Percentiles rank a stretch among this genome's conserved stretches.
These are phyloP conservation scores for Corchorus capsularis DNA, from an alignment of 345 rosid species.

Conservation along the genomic window DNA sequence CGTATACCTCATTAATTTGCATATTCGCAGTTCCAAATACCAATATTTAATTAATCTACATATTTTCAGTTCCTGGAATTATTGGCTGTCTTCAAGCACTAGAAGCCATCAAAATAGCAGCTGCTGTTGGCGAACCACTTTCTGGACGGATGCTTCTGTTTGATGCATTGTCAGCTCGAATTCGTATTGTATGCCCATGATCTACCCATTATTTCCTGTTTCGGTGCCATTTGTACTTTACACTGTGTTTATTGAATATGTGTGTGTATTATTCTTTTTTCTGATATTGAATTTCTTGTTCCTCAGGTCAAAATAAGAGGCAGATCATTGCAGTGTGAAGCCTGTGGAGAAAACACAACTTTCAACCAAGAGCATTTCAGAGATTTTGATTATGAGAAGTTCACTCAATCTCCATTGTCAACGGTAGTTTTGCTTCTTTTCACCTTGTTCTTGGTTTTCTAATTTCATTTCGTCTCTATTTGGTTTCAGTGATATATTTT, in stretches of 20 bases:
- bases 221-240: conserved; percentile 5
- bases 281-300: conserved; percentile 18
- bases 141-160: conserved; percentile 87
- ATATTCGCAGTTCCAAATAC: conserved; percentile 37
- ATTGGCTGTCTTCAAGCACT: conserved; percentile 96
- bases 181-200: conserved; percentile 64
- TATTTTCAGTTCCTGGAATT: conserved; percentile 77
- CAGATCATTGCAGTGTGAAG: conserved; percentile 69
- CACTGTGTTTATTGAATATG: background rate
- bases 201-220: conserved; percentile 6
- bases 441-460: background rate
- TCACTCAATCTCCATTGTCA: conserved; percentile 73
- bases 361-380: conserved; percentile 57
- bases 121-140: conserved; percentile 82
- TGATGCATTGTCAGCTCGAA: conserved; percentile 84
- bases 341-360: conserved; percentile 66
- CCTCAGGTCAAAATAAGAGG: conserved; percentile 82
- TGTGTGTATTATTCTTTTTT: background rate
- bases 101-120: conserved; percentile 92
- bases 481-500: background rate
- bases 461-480: background rate
- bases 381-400: conserved; percentile 82
- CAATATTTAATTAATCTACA: background rate
- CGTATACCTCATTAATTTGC: background rate
- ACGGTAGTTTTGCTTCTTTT: conserved; percentile 39